Percentiles rank a stretch among this genome's conserved stretches.
phyloP scores from a whole-genome alignment of 2,329 filamentous ascomycete species.

The Emydomyces testavorans region DNA sequence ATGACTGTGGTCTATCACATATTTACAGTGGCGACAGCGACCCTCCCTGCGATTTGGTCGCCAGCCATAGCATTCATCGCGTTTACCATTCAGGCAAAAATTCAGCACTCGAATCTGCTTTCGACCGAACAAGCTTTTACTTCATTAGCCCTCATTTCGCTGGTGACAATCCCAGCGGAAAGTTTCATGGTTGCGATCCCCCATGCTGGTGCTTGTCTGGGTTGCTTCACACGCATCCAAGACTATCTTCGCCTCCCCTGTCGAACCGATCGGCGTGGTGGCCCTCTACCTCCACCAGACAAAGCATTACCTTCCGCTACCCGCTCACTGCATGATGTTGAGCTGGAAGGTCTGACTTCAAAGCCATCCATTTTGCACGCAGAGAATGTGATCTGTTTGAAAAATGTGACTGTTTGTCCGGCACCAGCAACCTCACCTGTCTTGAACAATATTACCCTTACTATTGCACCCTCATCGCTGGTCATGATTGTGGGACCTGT shows the following conservation, averaged over 20 bases:
- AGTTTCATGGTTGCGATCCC: too few relatives aligned
- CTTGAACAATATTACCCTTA: not conserved
- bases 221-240: conserved; percentile 4
- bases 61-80: not conserved
- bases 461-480: not conserved
- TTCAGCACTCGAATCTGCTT: too few relatives aligned
- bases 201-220: not conserved
- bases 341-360: not conserved
- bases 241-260: too few relatives aligned
- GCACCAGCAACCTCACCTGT: not conserved
- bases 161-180: conserved; percentile 1
- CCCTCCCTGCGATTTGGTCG: too few relatives aligned
- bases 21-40: too few relatives aligned
- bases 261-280: too few relatives aligned
- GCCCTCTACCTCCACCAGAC: too few relatives aligned
- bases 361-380: not conserved
- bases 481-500: conserved; percentile 1
- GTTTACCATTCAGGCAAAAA: not conserved
- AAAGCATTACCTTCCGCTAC: not conserved
- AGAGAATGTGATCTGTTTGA: not conserved
- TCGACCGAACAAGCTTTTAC: conserved; percentile 6
- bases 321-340: not conserved
- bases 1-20: too few relatives aligned
- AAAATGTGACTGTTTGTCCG: not conserved
- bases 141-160: not conserved